Evolutionary conservation across 495 filamentous ascomycete genomes (phyloP).

Genomic region (Penicillium ucsense): DNA sequence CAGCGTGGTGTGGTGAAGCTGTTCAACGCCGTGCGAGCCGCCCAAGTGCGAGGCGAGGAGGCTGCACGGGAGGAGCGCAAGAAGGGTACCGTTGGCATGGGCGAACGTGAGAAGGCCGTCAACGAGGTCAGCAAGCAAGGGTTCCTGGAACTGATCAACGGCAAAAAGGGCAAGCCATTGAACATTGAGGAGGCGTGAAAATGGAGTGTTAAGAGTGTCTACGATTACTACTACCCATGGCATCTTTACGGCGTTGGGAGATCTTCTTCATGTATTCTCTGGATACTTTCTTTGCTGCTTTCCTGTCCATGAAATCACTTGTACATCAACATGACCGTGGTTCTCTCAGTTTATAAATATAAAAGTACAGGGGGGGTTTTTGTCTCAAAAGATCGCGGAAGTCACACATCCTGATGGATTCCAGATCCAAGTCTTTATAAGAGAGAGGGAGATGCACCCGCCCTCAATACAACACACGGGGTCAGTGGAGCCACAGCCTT

Average conservation of each 20-base stretch:
- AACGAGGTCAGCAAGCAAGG: slow-evolving; percentile 95
- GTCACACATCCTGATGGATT: too few species aligned
- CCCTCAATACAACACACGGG: too few species aligned
- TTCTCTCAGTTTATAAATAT: too few species aligned
- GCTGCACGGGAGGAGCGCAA: slow-evolving; percentile 56
- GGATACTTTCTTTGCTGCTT: slow-evolving; percentile 11
- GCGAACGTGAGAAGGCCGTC: slow-evolving; percentile 67
- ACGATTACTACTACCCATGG: slow-evolving; percentile 18
- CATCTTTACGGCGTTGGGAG: slow-evolving; percentile 32
- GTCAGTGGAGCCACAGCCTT: too few species aligned
- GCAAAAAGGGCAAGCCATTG: slow-evolving; percentile 42
- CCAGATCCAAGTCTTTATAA: too few species aligned
- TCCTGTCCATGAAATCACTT: not conserved
- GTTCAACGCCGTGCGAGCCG: slow-evolving; percentile 89
- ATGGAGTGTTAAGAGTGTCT: slow-evolving; percentile 3
- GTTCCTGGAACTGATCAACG: slow-evolving; percentile 79
- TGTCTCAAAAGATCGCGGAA: too few species aligned
- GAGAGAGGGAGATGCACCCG: too few species aligned
- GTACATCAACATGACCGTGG: not conserved
- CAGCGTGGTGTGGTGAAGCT: slow-evolving; percentile 89
- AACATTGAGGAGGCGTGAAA: slow-evolving; percentile 41
- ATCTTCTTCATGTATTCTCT: slow-evolving; percentile 10
- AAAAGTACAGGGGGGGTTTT: too few species aligned
- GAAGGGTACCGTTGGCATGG: slow-evolving; percentile 66
- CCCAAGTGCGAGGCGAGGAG: slow-evolving; percentile 75